A percentile compares a stretch with the other conserved stretches of the same genome.
These are phyloP conservation scores for Aspergillus flavus DNA, from an alignment of 2,329 filamentous ascomycete genomes.

Conservation along the genomic window DNA sequence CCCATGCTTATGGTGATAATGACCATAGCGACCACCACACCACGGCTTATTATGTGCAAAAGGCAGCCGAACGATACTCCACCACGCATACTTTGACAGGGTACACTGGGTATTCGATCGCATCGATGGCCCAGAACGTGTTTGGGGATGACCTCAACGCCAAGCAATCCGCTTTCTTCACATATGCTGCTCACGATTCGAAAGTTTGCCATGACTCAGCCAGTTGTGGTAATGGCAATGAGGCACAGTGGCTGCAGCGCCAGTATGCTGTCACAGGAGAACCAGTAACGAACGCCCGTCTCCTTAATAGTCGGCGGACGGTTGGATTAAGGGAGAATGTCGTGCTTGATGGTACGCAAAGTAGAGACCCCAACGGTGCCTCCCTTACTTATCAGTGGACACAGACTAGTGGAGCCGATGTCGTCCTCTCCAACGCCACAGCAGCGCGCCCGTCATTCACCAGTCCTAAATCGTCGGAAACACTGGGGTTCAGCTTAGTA, in stretches of 20 bases:
- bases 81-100: not conserved
- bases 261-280: not conserved
- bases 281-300: not conserved
- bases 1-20: not conserved
- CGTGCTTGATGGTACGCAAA: constrained; percentile 9
- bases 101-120: not conserved
- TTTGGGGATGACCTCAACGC: not conserved
- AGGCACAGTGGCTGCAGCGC: not conserved
- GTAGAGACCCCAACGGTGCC: not conserved
- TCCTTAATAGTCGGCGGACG: not conserved
- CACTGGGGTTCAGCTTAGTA: constrained; percentile 6
- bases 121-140: not conserved
- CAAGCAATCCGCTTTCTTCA: not conserved
- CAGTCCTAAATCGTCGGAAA: not conserved
- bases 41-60: not conserved
- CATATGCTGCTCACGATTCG: not conserved
- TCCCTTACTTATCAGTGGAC: constrained; percentile 6
- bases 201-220: not conserved
- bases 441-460: not conserved
- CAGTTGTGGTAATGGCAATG: not conserved
- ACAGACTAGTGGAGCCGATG: constrained; percentile 4
- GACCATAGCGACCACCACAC: constrained; percentile 1
- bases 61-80: not conserved
- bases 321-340: constrained; percentile 2
- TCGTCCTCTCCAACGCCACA: not conserved